phyloP scores from a whole-genome alignment of 148 eudicot species.

The Nyssa sinensis region DNA sequence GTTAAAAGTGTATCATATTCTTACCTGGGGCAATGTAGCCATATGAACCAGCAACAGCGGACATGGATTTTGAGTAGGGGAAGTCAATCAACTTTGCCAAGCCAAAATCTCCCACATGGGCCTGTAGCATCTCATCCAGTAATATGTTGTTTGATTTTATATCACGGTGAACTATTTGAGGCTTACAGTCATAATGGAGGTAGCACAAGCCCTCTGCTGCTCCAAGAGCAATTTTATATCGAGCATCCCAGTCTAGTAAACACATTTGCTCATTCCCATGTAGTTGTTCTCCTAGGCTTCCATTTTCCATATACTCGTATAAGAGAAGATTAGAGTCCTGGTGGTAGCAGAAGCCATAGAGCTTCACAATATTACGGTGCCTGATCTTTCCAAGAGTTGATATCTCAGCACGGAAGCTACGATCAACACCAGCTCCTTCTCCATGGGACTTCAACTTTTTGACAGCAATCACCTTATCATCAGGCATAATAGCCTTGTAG shows the following conservation, averaged over 20 bases:
- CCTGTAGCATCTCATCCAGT: slow-evolving; percentile 55
- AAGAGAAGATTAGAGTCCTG: slow-evolving; percentile 71
- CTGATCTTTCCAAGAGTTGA: slow-evolving; percentile 78
- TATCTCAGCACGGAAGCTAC: slow-evolving; percentile 80
- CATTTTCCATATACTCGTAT: slow-evolving; percentile 79
- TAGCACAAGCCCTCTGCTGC: slow-evolving; percentile 88
- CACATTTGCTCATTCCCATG: slow-evolving; percentile 39
- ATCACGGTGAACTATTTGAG: slow-evolving; percentile 80
- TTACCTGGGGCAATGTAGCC: slow-evolving; percentile 99
- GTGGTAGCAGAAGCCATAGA: slow-evolving; percentile 75
- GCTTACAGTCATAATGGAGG: slow-evolving; percentile 83
- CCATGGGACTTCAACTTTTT: slow-evolving; percentile 62
- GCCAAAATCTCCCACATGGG: slow-evolving; percentile 93
- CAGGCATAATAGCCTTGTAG: slow-evolving; percentile 61
- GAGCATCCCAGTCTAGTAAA: slow-evolving; percentile 58
- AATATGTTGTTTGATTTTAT: slow-evolving; percentile 85
- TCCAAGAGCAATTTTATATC: slow-evolving; percentile 78
- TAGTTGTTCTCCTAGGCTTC: slow-evolving; percentile 78
- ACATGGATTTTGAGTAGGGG: slow-evolving; percentile 76
- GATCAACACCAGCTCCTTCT: slow-evolving; percentile 58
- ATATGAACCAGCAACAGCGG: slow-evolving; percentile 92
- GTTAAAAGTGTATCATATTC: not conserved
- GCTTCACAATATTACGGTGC: slow-evolving; percentile 79
- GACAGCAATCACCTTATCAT: slow-evolving; percentile 61
- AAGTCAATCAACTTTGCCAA: slow-evolving; percentile 86